A percentile compares a stretch with the other conserved stretches of the same genome.
These are phyloP conservation scores for Aspergillus sp. DNA, from an alignment of 2,329 filamentous ascomycete species.

Conservation along the genomic window DNA sequence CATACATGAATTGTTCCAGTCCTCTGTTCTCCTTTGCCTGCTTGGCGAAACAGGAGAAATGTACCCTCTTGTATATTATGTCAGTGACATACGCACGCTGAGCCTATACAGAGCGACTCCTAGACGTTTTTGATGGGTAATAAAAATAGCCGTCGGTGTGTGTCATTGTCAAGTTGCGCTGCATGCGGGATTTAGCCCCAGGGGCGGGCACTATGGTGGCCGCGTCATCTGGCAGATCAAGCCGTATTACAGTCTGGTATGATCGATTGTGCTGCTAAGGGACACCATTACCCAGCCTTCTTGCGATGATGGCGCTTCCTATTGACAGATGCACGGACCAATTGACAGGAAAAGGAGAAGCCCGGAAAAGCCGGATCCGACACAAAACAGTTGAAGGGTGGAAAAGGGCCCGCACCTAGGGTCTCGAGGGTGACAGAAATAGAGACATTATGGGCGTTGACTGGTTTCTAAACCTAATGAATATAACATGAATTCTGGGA, in stretches of 20 bases:
- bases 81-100: accelerated
- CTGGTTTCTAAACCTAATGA: background rate
- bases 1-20: background rate
- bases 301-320: background rate
- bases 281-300: background rate
- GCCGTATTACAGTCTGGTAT: background rate
- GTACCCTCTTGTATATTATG: no score
- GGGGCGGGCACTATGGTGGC: background rate
- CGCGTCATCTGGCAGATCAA: background rate
- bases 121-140: no score
- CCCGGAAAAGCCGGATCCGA: background rate
- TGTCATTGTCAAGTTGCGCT: background rate
- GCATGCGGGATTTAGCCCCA: background rate
- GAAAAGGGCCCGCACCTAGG: background rate
- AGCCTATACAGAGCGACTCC: no score
- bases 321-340: background rate
- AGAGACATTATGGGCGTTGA: background rate
- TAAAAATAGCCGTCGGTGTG: no score
- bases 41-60: no score
- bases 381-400: background rate
- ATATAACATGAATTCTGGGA: background rate
- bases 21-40: no score
- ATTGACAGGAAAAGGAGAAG: background rate
- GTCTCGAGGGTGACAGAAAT: background rate
- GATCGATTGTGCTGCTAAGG: background rate